A percentile compares a stretch with the other conserved stretches of the same genome.
These are phyloP conservation scores for Bassia scoparia DNA, from an alignment of 148 eudicot species.

Conservation along the genomic window DNA sequence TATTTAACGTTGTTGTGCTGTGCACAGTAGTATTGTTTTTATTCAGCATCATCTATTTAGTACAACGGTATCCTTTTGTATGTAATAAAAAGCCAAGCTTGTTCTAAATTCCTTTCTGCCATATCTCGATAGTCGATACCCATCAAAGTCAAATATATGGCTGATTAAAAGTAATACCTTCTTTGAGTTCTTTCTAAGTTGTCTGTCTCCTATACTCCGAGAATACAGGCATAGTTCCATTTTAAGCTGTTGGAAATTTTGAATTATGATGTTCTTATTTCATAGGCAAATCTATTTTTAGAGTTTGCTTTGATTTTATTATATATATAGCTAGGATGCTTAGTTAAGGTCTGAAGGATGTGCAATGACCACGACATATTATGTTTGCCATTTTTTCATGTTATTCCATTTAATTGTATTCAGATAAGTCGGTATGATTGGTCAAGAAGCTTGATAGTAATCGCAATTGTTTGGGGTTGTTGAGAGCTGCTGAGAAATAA, in stretches of 20 bases:
- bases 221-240: neutral
- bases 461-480: too few relatives aligned
- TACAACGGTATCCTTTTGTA: neutral
- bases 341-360: too few relatives aligned
- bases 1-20: neutral
- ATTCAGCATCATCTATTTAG: neutral
- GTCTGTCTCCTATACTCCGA: neutral
- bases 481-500: too few relatives aligned
- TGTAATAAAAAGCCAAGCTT: neutral
- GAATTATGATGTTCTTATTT: neutral
- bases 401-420: neutral
- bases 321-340: too few relatives aligned
- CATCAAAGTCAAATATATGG: neutral
- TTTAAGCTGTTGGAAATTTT: neutral
- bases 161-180: neutral
- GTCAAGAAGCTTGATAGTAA: too few relatives aligned
- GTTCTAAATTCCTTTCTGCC: neutral
- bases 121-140: neutral
- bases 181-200: conserved; percentile 4
- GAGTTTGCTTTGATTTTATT: neutral
- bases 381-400: neutral
- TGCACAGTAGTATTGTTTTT: conserved; percentile 5
- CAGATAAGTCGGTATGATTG: neutral
- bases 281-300: neutral
- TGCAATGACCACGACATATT: too few relatives aligned